These are phyloP conservation scores for Arthrobotrys sphaeroides DNA, from an alignment of 2,329 filamentous ascomycete species.

Conservation along the genomic window DNA sequence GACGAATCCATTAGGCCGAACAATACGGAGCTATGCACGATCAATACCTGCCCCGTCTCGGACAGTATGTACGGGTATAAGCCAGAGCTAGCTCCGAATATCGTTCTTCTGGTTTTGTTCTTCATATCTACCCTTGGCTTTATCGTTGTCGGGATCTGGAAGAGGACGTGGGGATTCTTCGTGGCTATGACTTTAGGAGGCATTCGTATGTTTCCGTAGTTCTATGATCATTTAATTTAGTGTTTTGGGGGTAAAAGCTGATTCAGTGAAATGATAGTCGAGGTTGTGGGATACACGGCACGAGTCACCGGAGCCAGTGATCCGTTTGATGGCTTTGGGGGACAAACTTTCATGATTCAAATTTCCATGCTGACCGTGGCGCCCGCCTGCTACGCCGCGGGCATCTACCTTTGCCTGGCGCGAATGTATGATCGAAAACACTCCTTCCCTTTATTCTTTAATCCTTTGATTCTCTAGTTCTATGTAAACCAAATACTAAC, in stretches of 20 bases:
- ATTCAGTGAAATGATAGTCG: constrained; percentile 60
- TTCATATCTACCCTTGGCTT: constrained; percentile 48
- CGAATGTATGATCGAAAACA: constrained; percentile 56
- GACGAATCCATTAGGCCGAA: neutral
- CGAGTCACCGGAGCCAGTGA: constrained; percentile 68
- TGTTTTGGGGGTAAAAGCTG: neutral
- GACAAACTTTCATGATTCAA: constrained; percentile 66
- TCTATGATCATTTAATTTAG: neutral
- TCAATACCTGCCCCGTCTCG: constrained; percentile 54
- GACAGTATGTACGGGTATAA: constrained; percentile 53
- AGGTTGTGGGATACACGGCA: constrained; percentile 70
- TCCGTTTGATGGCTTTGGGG: constrained; percentile 63
- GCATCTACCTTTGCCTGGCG: constrained; percentile 70
- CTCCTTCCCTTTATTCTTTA: no score
- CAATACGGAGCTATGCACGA: constrained; percentile 32
- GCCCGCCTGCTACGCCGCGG: constrained; percentile 72
- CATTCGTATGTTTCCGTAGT: constrained; percentile 20
- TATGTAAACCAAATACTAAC: neutral
- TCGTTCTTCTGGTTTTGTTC: constrained; percentile 54
- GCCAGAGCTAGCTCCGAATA: constrained; percentile 55
- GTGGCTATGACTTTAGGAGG: constrained; percentile 67
- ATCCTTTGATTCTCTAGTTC: constrained; percentile 18
- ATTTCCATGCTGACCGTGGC: constrained; percentile 72
- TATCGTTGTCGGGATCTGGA: constrained; percentile 54
- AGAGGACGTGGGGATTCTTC: constrained; percentile 57